Evolutionary conservation across 192 early-diverging fungal species (phyloP), one percentile per base, ranked within the genome.

Genomic region (Dispira simplex): DNA sequence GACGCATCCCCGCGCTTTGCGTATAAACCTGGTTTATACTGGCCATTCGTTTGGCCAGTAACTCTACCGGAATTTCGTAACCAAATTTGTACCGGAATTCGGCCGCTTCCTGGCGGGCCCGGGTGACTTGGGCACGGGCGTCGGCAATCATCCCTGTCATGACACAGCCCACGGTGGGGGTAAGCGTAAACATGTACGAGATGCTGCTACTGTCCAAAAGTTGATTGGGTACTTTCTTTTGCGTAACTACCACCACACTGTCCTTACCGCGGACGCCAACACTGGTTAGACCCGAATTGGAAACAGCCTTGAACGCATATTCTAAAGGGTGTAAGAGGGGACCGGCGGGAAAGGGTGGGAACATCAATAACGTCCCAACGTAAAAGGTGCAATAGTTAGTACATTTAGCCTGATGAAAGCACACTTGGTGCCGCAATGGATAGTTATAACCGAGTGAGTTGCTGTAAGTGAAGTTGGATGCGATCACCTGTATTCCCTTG

Each of bases 301-400:
- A 87, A 67, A 99, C 98, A n/a, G 97, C 97, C 77, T 99, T 99
- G 79, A 98, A 98, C 45, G 97, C 95, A 79, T 99, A 99, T 72
- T 99, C 97, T 95, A 77, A 51, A 70, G 11, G 3, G 20, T 44
- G 59, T 3, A 46, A 67, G n/a, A 44, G 1, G 9, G 18, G 28
- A 2, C 8, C 28, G 49, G 20, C 39, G 28, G 18, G 20, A 18
- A 43, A 63, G 52, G 43, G 11, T 14, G 8, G 49, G n/a, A 44
- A 10, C 32, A 26, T 64, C 51, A 26, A 28, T 56, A 45, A 44
- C 46, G 6, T 39, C 32, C 32, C 32, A 39, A 39, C 6, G 32
- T 39, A 39, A 4, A 39, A 39, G 32, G 1, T 39, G 32, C 32
- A 39, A 39, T 39, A 6, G 32, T 39, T 39, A 39, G 6, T 39